phyloP scores from a whole-genome alignment of 2,329 filamentous ascomycete species.

The Dendrostoma leiphaemia region DNA sequence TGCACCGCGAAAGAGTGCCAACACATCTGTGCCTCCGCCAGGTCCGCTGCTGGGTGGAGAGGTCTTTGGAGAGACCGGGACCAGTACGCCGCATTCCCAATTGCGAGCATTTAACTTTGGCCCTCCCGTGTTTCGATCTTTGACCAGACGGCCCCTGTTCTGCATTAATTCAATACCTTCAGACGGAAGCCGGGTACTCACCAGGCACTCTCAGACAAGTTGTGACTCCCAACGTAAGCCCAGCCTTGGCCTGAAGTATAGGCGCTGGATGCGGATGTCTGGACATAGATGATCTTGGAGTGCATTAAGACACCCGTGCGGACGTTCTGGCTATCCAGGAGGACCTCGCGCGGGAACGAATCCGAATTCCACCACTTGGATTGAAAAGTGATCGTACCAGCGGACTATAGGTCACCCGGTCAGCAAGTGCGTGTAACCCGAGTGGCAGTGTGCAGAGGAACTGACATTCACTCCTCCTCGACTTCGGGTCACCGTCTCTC shows the following conservation, averaged over 20 bases:
- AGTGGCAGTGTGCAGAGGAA: slow-evolving; percentile 22
- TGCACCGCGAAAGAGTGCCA: slow-evolving; percentile 49
- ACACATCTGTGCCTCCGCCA: slow-evolving; percentile 18
- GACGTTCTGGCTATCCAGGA: slow-evolving; percentile 74
- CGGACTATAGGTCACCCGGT: slow-evolving; percentile 44
- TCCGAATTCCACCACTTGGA: slow-evolving; percentile 67
- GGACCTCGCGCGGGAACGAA: slow-evolving; percentile 67
- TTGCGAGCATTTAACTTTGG: slow-evolving; percentile 83
- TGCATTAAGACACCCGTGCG: slow-evolving; percentile 78
- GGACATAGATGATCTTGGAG: slow-evolving; percentile 70
- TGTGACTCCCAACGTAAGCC: slow-evolving; percentile 87
- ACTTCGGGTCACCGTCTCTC: slow-evolving; percentile 64
- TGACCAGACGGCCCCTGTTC: slow-evolving; percentile 62
- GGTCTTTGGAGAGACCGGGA: slow-evolving; percentile 50
- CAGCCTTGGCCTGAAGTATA: slow-evolving; percentile 48
- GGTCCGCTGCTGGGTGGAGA: slow-evolving; percentile 15
- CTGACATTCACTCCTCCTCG: slow-evolving; percentile 59
- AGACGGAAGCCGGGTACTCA: slow-evolving; percentile 38
- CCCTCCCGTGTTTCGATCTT: slow-evolving; percentile 63
- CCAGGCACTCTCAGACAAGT: slow-evolving; percentile 92
- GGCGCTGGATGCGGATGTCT: slow-evolving; percentile 19
- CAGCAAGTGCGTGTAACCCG: neutral
- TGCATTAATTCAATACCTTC: slow-evolving; percentile 12
- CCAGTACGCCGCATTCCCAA: slow-evolving; percentile 90
- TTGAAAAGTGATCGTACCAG: slow-evolving; percentile 81